Evolutionary conservation across 2,329 filamentous ascomycete species (phyloP).

Genomic region (Hortaea sp.): DNA sequence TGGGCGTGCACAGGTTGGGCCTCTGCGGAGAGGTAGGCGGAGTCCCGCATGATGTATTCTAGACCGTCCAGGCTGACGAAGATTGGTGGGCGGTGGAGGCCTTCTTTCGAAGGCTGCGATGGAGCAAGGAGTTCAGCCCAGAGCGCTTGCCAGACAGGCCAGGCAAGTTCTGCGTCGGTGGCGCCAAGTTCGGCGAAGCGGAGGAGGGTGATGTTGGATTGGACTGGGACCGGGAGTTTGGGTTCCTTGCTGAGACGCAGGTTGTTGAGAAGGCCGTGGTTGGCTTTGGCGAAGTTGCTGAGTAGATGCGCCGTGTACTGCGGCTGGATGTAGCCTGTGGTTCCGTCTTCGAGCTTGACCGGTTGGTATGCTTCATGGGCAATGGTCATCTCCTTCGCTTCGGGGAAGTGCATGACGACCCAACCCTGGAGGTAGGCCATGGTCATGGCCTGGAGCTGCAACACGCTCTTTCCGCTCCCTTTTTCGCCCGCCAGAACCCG

Average conservation of each 20-base stretch:
- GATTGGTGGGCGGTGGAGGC: conserved; percentile 48
- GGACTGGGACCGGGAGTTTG: conserved; percentile 50
- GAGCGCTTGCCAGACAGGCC: conserved; percentile 69
- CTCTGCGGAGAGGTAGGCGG: conserved; percentile 62
- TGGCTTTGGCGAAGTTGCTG: conserved; percentile 61
- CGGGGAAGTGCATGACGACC: conserved; percentile 81
- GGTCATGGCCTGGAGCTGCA: conserved; percentile 73
- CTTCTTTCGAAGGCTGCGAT: conserved; percentile 24
- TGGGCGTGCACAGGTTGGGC: conserved; percentile 74
- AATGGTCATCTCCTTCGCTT: conserved; percentile 78
- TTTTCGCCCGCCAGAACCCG: conserved; percentile 64
- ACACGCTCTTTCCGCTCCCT: conserved; percentile 75
- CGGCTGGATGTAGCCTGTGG: conserved; percentile 62
- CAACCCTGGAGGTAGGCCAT: conserved; percentile 75
- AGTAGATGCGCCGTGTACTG: conserved; percentile 67
- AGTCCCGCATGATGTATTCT: conserved; percentile 68
- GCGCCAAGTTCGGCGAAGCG: conserved; percentile 59
- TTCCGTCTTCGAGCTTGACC: conserved; percentile 43
- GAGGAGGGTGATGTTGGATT: conserved; percentile 51
- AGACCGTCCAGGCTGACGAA: conserved; percentile 72
- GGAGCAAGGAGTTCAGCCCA: conserved; percentile 65
- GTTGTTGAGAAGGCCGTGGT: conserved; percentile 51
- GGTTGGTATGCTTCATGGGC: conserved; percentile 72
- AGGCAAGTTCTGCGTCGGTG: conserved; percentile 66
- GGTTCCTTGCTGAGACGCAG: conserved; percentile 44